Conservation (phyloP, 1,284 basidiomycete species). For the Lignosus rhinocerotis region DNA sequence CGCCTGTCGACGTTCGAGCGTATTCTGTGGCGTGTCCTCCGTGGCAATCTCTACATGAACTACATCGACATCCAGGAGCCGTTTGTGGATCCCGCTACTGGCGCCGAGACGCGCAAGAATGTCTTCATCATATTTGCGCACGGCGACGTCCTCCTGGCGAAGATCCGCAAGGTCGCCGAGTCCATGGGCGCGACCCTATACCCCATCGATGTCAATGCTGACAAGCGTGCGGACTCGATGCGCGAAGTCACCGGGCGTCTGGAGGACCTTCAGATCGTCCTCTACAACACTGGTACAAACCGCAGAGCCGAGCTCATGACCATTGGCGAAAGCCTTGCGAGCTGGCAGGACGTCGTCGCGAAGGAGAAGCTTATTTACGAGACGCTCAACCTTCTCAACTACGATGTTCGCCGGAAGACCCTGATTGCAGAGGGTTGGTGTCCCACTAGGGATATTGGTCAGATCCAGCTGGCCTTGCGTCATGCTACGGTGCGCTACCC, state of each 20-base stretch:
- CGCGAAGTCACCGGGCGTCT: conserved; percentile 88
- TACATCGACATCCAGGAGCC: conserved; percentile 95
- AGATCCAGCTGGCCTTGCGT: conserved; percentile 87
- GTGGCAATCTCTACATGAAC: conserved; percentile 99
- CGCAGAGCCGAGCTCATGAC: conserved; percentile 85
- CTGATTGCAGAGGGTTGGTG: conserved; percentile 98
- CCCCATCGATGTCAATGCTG: conserved; percentile 92
- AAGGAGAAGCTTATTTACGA: conserved; percentile 97
- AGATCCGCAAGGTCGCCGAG: conserved; percentile 98
- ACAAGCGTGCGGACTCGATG: conserved; percentile 89
- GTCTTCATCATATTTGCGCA: conserved; percentile 99
- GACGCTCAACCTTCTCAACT: conserved; percentile 93
- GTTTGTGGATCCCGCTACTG: conserved; percentile 85
- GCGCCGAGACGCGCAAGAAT: conserved; percentile 89
- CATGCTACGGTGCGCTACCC: conserved; percentile 77
- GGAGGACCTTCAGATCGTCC: conserved; percentile 89
- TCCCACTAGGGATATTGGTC: conserved; percentile 86
- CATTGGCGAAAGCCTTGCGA: conserved; percentile 84
- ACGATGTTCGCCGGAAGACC: conserved; percentile 92
- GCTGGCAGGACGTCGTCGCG: conserved; percentile 92
- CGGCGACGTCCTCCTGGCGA: conserved; percentile 88
- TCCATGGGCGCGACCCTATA: conserved; percentile 98
- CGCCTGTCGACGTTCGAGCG: conserved; percentile 95
- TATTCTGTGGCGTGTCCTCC: conserved; percentile 96
- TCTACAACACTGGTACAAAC: conserved; percentile 89